A percentile compares a stretch with the other conserved stretches of the same genome.
Conservation (phyloP, 257 asterid genomes). For the Solanum pennellii region DNA sequence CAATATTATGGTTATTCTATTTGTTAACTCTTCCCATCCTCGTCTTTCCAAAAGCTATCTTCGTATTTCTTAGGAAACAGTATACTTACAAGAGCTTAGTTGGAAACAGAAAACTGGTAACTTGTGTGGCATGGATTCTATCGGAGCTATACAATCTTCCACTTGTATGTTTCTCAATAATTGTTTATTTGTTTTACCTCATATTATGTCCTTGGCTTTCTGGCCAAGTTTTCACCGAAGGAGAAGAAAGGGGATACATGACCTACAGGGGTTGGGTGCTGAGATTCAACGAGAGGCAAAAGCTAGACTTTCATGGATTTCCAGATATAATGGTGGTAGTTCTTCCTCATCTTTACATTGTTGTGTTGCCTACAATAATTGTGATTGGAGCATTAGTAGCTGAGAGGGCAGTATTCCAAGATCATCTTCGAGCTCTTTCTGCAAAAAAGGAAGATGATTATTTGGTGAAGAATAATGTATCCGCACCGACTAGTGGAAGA, state of each 20-base stretch:
- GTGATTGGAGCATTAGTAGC: conserved; percentile 38
- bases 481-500: background rate
- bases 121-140: conserved; percentile 40
- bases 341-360: conserved; percentile 61
- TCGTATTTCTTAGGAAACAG: conserved; percentile 26
- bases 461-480: conserved; percentile 14
- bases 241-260: conserved; percentile 58
- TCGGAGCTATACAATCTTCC: conserved; percentile 41
- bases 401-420: conserved; percentile 54
- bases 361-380: conserved; percentile 53
- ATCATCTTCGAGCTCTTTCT: conserved; percentile 44
- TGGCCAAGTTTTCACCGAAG: conserved; percentile 53
- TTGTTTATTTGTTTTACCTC: conserved; percentile 65
- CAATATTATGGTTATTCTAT: conserved; percentile 50
- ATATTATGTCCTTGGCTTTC: conserved; percentile 76
- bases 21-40: conserved; percentile 29
- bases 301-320: conserved; percentile 51
- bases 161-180: conserved; percentile 31
- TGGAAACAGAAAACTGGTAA: conserved; percentile 36
- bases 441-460: conserved; percentile 76
- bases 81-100: conserved; percentile 34
- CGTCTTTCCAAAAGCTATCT: conserved; percentile 43
- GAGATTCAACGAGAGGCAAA: conserved; percentile 8
- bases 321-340: conserved; percentile 92
- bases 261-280: conserved; percentile 79